Conservation (phyloP, 768 basidiomycete species). For the Xerocomellus chrysenteron region DNA sequence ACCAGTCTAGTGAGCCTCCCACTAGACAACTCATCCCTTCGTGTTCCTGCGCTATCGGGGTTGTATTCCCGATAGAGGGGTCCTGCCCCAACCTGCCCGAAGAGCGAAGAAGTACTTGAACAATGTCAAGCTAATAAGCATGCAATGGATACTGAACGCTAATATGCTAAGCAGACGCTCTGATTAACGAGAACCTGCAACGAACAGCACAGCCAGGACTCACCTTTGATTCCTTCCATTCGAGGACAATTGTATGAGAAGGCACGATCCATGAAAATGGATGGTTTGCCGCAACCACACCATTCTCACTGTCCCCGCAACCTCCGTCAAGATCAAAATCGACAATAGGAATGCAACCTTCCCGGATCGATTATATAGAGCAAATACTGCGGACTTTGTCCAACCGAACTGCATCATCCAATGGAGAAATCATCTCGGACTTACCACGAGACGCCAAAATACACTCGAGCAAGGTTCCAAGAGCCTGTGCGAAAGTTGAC, state of each 20-base stretch:
- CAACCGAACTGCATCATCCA: background rate
- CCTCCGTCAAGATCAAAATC: conserved; percentile 4
- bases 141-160: conserved; percentile 12
- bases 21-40: no score
- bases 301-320: background rate
- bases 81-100: conserved; percentile 16
- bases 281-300: background rate
- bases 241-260: background rate
- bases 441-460: conserved; percentile 19
- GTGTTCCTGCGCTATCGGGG: no score
- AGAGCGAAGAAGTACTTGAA: conserved; percentile 18
- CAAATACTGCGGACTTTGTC: conserved; percentile 13
- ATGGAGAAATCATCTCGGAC: background rate
- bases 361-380: conserved; percentile 20
- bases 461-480: conserved; percentile 13
- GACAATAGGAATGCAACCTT: conserved; percentile 7
- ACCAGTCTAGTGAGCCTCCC: no score
- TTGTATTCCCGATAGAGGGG: no score
- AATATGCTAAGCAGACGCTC: conserved; percentile 7
- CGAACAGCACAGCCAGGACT: background rate
- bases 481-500: background rate
- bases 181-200: background rate
- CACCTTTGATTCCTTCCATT: conserved; percentile 7
- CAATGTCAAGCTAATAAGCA: conserved; percentile 15
- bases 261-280: conserved; percentile 7